phyloP scores from a whole-genome alignment of 2,329 filamentous ascomycete genomes.

The Alternaria solani region DNA sequence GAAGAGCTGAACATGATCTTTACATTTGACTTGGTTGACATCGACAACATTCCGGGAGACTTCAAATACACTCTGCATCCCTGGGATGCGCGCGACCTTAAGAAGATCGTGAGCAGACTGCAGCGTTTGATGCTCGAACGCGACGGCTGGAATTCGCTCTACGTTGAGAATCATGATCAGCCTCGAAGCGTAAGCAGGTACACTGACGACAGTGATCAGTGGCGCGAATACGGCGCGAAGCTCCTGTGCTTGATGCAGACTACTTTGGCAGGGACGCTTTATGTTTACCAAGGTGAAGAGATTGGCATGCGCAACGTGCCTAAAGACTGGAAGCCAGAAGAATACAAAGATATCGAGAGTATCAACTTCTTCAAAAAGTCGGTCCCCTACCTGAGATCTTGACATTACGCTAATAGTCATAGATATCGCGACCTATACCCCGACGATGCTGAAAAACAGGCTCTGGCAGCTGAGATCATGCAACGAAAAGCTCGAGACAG shows the following conservation, averaged over 20 bases:
- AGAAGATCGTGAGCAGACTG: conserved; percentile 43
- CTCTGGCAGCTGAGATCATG: conserved; percentile 51
- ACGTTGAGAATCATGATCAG: conserved; percentile 64
- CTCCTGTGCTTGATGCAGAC: conserved; percentile 59
- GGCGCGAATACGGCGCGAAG: conserved; percentile 58
- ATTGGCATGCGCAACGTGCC: conserved; percentile 61
- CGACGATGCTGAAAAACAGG: conserved; percentile 35
- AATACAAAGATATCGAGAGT: conserved; percentile 64
- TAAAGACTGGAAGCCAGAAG: conserved; percentile 51
- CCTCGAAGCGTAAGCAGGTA: conserved; percentile 59
- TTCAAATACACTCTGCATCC: conserved; percentile 46
- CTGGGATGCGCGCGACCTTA: conserved; percentile 47
- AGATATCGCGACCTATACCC: conserved; percentile 45
- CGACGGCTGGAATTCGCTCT: conserved; percentile 59
- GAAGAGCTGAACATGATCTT: conserved; percentile 74
- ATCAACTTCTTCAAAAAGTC: conserved; percentile 62
- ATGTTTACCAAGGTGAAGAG: conserved; percentile 62
- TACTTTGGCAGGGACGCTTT: conserved; percentile 58
- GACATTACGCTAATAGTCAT: conserved; percentile 2
- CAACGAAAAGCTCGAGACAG: conserved; percentile 71
- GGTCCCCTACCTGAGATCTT: conserved; percentile 3
- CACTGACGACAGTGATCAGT: conserved; percentile 58
- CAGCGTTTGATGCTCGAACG: conserved; percentile 50
- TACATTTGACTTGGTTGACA: conserved; percentile 56
- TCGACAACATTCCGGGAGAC: conserved; percentile 48